Conservation (phyloP, 2,329 filamentous ascomycete genomes). For the Fusarium luffae region DNA sequence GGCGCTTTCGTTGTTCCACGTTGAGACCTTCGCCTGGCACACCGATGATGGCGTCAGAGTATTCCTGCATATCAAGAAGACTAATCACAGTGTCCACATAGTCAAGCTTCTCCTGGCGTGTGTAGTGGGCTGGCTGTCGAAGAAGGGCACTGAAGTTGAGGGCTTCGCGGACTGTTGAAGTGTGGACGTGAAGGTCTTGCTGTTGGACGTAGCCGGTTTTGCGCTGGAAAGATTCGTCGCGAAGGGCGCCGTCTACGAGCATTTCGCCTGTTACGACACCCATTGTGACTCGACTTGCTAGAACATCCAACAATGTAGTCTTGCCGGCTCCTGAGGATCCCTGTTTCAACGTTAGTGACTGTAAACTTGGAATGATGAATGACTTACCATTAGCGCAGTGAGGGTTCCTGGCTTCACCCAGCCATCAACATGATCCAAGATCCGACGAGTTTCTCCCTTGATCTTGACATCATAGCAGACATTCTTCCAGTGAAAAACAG, state of each 20-base stretch:
- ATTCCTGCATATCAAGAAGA: conserved; percentile 71
- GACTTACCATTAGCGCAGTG: conserved; percentile 72
- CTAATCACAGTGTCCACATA: conserved; percentile 82
- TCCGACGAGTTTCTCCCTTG: conserved; percentile 69
- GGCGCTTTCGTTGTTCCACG: conserved; percentile 67
- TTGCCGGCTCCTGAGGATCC: conserved; percentile 84
- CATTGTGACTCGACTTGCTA: conserved; percentile 85
- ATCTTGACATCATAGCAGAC: conserved; percentile 80
- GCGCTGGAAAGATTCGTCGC: conserved; percentile 83
- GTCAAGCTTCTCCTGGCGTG: conserved; percentile 77
- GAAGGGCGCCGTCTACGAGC: conserved; percentile 68
- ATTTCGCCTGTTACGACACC: conserved; percentile 86
- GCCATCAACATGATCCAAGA: conserved; percentile 76
- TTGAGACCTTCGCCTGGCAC: conserved; percentile 67
- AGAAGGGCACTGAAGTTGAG: conserved; percentile 84
- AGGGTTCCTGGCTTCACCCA: conserved; percentile 81
- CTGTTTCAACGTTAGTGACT: conserved; percentile 81
- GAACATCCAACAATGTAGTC: conserved; percentile 83
- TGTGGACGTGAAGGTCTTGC: conserved; percentile 84
- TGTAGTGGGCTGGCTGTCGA: conserved; percentile 76
- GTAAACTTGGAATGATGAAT: conserved; percentile 77
- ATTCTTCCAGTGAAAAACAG: conserved; percentile 75
- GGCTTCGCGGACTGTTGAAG: conserved; percentile 84
- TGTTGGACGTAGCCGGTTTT: conserved; percentile 91
- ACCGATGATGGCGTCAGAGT: conserved; percentile 71